Conservation (phyloP, 805 yeast genomes). For the Komagataella ulmi region DNA sequence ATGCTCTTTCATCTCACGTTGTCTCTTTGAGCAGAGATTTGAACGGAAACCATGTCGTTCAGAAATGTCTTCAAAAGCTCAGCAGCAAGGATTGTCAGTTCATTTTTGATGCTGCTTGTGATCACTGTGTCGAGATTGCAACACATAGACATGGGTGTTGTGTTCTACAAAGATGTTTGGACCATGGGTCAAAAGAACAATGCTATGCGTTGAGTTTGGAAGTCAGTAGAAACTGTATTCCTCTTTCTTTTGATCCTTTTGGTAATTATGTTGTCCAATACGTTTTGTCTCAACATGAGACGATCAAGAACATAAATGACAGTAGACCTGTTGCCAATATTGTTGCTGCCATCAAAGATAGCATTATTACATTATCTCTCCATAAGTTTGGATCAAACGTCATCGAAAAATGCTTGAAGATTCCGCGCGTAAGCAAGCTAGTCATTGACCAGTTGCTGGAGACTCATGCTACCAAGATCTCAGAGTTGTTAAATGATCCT, state of each 20-base stretch:
- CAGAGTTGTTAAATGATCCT: conserved; percentile 35
- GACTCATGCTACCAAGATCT: conserved; percentile 5
- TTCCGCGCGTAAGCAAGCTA: conserved; percentile 28
- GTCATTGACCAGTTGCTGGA: conserved; percentile 29
- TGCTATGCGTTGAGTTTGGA: conserved; percentile 50
- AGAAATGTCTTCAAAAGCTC: conserved; percentile 74
- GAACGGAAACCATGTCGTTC: conserved; percentile 95
- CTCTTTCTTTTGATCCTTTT: conserved; percentile 78
- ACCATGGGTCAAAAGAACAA: conserved; percentile 68
- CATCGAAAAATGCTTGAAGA: conserved; percentile 40
- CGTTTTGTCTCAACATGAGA: conserved; percentile 30
- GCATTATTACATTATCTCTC: conserved; percentile 25
- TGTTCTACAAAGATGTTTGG: conserved; percentile 89
- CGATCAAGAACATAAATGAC: conserved; percentile 2
- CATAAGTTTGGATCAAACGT: conserved; percentile 53
- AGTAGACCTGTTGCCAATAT: conserved; percentile 2
- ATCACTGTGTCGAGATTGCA: conserved; percentile 67
- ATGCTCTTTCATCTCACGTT: conserved; percentile 39
- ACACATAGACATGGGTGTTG: conserved; percentile 98
- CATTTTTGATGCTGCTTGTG: conserved; percentile 75
- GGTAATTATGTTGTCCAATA: conserved; percentile 97
- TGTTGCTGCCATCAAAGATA: conserved; percentile 2
- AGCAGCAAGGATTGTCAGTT: conserved; percentile 64
- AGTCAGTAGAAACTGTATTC: conserved; percentile 56
- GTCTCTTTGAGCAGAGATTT: conserved; percentile 75